Conservation (phyloP, 768 basidiomycete species). For the Boletellus sp. region DNA sequence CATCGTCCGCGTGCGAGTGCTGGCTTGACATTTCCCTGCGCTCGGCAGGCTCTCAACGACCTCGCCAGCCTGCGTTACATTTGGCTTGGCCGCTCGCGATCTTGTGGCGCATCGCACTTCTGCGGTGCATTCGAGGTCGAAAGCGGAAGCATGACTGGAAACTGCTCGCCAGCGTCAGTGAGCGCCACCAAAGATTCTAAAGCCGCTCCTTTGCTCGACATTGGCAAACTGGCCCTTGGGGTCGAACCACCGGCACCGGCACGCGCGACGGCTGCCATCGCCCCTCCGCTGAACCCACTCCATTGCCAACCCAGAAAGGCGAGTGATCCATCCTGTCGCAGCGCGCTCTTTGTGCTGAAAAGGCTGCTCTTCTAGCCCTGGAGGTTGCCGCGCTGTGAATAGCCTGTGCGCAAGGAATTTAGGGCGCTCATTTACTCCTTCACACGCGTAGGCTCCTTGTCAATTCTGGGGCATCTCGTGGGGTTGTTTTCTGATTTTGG, state of each 20-base stretch:
- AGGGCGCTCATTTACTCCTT: too few relatives aligned
- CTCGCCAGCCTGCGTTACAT: slow-evolving; percentile 62
- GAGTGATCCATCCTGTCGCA: too few relatives aligned
- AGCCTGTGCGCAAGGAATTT: too few relatives aligned
- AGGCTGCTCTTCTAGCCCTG: too few relatives aligned
- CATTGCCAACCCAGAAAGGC: slow-evolving; percentile 57
- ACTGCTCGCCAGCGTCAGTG: slow-evolving; percentile 40
- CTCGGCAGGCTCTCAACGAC: background rate
- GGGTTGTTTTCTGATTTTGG: too few relatives aligned
- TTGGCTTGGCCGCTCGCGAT: slow-evolving; percentile 67
- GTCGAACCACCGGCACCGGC: slow-evolving; percentile 11
- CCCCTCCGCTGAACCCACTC: slow-evolving; percentile 57
- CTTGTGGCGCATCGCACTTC: slow-evolving; percentile 52
- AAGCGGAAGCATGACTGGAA: too few relatives aligned
- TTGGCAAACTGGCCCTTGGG: slow-evolving; percentile 37
- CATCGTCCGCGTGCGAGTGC: too few relatives aligned
- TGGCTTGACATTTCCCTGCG: too few relatives aligned
- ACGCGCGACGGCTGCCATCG: slow-evolving; percentile 40
- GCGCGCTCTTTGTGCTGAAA: too few relatives aligned
- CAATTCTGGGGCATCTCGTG: too few relatives aligned
- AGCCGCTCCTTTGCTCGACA: slow-evolving; percentile 39
- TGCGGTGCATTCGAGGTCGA: slow-evolving; percentile 57
- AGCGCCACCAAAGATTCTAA: slow-evolving; percentile 36
- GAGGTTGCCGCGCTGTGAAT: too few relatives aligned
- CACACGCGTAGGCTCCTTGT: slow-evolving; percentile 43